Conservation (phyloP, 1,284 basidiomycete species). For the Microbotryum saponariae region DNA sequence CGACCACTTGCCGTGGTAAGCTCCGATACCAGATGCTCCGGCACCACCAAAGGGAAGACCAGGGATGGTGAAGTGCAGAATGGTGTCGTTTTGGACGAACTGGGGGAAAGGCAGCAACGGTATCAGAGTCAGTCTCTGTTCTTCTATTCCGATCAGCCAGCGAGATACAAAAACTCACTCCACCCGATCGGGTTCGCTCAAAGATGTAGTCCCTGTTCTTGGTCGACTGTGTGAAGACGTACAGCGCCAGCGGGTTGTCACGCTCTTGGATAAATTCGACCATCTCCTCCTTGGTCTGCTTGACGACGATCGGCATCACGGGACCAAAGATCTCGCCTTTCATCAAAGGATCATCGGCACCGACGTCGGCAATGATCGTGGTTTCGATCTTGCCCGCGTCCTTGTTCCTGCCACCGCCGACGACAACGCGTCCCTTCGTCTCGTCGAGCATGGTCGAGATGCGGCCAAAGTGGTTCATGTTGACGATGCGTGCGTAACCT, state of each 20-base stretch:
- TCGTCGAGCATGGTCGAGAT: constrained; percentile 36
- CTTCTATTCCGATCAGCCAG: background rate
- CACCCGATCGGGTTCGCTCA: constrained; percentile 24
- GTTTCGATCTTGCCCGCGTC: constrained; percentile 36
- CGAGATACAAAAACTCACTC: background rate
- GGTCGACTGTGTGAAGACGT: constrained; percentile 39
- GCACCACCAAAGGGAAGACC: constrained; percentile 34
- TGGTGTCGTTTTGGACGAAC: constrained; percentile 35
- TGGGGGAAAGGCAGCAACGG: background rate
- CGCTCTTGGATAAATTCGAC: constrained; percentile 36
- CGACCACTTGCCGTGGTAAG: constrained; percentile 30
- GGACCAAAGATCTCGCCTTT: constrained; percentile 44
- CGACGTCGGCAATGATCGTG: constrained; percentile 40
- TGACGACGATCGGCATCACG: constrained; percentile 38
- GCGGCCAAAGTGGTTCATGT: constrained; percentile 40
- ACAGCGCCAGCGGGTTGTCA: constrained; percentile 43
- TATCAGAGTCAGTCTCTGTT: background rate
- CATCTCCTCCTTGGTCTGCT: constrained; percentile 17
- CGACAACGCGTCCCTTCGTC: constrained; percentile 40
- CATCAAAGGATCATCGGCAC: constrained; percentile 40
- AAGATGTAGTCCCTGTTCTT: constrained; percentile 36
- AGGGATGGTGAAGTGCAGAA: constrained; percentile 35
- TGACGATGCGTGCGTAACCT: constrained; percentile 40
- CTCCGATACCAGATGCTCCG: constrained; percentile 31
- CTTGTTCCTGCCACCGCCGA: constrained; percentile 35